Evolutionary conservation across 73 alveolate genomes (phyloP).

Genomic region (Uronychia setigera): DNA sequence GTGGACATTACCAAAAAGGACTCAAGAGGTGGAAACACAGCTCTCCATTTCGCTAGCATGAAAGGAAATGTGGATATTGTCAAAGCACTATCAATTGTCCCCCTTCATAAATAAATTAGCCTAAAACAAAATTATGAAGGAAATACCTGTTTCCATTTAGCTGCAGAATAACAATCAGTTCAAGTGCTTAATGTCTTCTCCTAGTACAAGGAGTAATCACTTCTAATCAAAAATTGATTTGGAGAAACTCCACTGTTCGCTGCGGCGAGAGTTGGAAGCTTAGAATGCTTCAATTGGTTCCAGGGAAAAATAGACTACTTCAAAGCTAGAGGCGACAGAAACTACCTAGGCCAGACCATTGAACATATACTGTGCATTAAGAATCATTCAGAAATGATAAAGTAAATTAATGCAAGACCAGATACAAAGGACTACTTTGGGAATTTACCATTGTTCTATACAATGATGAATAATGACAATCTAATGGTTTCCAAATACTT

Average conservation of each 20-base stretch:
- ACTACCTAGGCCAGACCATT: conserved; percentile 56
- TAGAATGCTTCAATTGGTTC: conserved; percentile 61
- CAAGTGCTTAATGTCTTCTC: conserved; percentile 34
- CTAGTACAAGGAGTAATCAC: conserved; percentile 23
- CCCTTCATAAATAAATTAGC: not conserved
- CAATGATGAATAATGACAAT: conserved; percentile 51
- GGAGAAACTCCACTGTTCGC: conserved; percentile 64
- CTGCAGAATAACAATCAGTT: conserved; percentile 27
- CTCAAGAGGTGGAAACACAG: conserved; percentile 56
- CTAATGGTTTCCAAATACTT: conserved; percentile 41
- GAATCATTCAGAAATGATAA: conserved; percentile 29
- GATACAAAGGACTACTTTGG: conserved; percentile 71
- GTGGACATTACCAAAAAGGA: conserved; percentile 49
- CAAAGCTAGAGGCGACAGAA: conserved; percentile 71
- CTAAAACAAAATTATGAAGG: conserved; percentile 47
- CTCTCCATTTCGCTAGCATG: conserved; percentile 54
- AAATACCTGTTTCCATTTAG: conserved; percentile 48
- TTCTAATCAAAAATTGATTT: conserved; percentile 27
- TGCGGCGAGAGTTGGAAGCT: conserved; percentile 54
- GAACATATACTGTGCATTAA: conserved; percentile 60
- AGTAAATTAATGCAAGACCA: conserved; percentile 55
- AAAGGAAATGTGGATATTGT: conserved; percentile 20
- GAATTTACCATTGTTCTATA: conserved; percentile 57
- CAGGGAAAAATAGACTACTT: conserved; percentile 50
- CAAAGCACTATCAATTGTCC: not conserved